phyloP scores from a whole-genome alignment of 345 rosid genomes.

The Durio zibethinus region DNA sequence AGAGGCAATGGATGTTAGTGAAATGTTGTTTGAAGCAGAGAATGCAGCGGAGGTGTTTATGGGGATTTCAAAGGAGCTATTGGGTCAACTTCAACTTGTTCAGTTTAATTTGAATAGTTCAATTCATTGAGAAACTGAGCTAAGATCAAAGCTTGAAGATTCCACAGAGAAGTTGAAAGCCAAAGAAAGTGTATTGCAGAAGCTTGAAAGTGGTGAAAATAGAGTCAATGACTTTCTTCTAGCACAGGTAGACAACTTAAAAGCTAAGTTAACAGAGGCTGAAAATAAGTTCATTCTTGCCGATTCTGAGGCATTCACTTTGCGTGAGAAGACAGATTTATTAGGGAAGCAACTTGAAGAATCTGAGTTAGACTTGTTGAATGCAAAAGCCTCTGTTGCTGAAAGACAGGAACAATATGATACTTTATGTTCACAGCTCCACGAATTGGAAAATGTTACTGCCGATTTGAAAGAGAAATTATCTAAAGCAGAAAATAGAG shows the following conservation, averaged over 20 bases:
- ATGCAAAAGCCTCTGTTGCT: constrained; percentile 14
- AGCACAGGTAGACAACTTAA: constrained; percentile 49
- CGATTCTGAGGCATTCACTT: constrained; percentile 47
- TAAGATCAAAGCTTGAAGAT: constrained; percentile 48
- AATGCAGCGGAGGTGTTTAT: constrained; percentile 63
- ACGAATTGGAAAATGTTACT: constrained; percentile 34
- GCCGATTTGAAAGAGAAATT: constrained; percentile 45
- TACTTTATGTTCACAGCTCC: constrained; percentile 18
- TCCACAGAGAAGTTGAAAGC: constrained; percentile 45
- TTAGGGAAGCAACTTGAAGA: constrained; percentile 57
- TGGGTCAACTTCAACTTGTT: constrained; percentile 55
- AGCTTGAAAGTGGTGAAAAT: constrained; percentile 45
- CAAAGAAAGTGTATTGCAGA: constrained; percentile 49
- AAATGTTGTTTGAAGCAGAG: constrained; percentile 64
- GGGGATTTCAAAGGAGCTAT: constrained; percentile 67
- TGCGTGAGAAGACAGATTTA: constrained; percentile 43
- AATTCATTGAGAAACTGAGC: constrained; percentile 46
- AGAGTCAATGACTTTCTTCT: constrained; percentile 40
- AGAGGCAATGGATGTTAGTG: constrained; percentile 52
- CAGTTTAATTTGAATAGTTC: constrained; percentile 68
- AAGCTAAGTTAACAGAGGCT: constrained; percentile 54
- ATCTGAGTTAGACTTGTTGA: constrained; percentile 28
- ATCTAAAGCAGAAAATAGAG: constrained; percentile 46
- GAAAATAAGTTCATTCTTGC: constrained; percentile 46
- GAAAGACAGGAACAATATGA: constrained; percentile 27